phyloP scores from a whole-genome alignment of 2,329 filamentous ascomycete species.

The Periglandula ipomoeae region DNA sequence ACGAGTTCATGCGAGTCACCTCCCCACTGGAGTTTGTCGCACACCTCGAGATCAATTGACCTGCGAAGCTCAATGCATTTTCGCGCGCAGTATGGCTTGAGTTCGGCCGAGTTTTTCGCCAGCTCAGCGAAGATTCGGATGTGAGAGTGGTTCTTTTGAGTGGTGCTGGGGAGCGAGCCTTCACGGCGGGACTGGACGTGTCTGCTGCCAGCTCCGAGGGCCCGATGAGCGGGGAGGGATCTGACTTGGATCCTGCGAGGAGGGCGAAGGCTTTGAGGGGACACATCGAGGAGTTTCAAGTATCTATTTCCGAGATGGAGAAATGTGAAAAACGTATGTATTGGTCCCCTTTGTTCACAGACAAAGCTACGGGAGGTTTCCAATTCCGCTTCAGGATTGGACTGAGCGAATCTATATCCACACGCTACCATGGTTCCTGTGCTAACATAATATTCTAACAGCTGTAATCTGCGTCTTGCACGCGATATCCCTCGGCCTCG shows the following conservation, averaged over 20 bases:
- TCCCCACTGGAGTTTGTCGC: slow-evolving; percentile 64
- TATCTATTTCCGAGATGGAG: slow-evolving; percentile 66
- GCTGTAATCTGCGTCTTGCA: slow-evolving; percentile 77
- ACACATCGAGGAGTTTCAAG: slow-evolving; percentile 73
- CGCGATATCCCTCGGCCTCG: slow-evolving; percentile 68
- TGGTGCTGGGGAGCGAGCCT: slow-evolving; percentile 73
- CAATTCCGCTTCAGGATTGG: too few relatives aligned
- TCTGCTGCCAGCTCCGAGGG: slow-evolving; percentile 52
- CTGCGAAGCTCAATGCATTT: slow-evolving; percentile 83
- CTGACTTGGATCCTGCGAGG: slow-evolving; percentile 49
- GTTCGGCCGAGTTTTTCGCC: slow-evolving; percentile 60
- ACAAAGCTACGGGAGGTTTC: not conserved
- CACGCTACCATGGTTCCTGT: too few relatives aligned
- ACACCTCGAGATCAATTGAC: slow-evolving; percentile 88
- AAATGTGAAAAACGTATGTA: slow-evolving; percentile 72
- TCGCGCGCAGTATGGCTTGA: slow-evolving; percentile 79
- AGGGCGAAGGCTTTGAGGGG: slow-evolving; percentile 52
- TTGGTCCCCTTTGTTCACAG: too few relatives aligned
- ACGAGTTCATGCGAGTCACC: slow-evolving; percentile 65
- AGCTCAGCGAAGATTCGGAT: slow-evolving; percentile 61
- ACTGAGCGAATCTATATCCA: too few relatives aligned
- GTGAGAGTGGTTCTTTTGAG: slow-evolving; percentile 73
- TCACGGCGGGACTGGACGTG: slow-evolving; percentile 81
- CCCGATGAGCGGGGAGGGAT: slow-evolving; percentile 26
- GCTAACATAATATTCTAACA: slow-evolving; percentile 18